A percentile compares a stretch with the other conserved stretches of the same genome.
phyloP scores from a whole-genome alignment of 2,329 filamentous ascomycete species.

The Parastagonospora nodorum region DNA sequence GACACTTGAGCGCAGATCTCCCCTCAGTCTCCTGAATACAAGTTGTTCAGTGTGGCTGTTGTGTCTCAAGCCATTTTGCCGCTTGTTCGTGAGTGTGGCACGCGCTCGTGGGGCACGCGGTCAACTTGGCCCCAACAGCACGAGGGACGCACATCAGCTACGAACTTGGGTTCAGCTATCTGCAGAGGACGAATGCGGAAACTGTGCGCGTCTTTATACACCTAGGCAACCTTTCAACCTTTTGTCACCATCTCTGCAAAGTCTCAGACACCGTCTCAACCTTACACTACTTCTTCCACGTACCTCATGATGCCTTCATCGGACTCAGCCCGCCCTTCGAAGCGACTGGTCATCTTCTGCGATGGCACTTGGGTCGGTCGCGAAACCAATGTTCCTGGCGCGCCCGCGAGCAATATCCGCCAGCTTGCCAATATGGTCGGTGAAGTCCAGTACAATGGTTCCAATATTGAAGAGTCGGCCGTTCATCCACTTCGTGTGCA shows the following conservation, averaged over 20 bases:
- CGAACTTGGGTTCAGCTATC: slow-evolving; percentile 8
- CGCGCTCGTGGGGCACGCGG: slow-evolving; percentile 13
- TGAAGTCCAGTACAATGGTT: slow-evolving; percentile 19
- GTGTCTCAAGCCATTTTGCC: slow-evolving; percentile 8
- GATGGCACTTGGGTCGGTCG: slow-evolving; percentile 46
- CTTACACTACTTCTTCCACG: too few species aligned
- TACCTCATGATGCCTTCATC: slow-evolving; percentile 13
- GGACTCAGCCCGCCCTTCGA: slow-evolving; percentile 15
- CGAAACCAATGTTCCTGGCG: slow-evolving; percentile 33
- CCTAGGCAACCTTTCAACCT: neutral
- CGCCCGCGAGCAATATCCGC: slow-evolving; percentile 39
- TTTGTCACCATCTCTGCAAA: neutral
- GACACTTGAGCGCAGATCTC: neutral
- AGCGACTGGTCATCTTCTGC: slow-evolving; percentile 39
- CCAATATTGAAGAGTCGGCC: slow-evolving; percentile 15
- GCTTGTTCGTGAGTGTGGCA: slow-evolving; percentile 13
- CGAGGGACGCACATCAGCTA: slow-evolving; percentile 21
- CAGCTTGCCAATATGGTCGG: slow-evolving; percentile 41
- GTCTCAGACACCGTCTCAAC: too few species aligned
- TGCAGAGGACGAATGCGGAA: slow-evolving; percentile 2
- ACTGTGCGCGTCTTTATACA: neutral
- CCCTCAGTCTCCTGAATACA: neutral
- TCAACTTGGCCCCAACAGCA: slow-evolving; percentile 12
- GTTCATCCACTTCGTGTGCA: slow-evolving; percentile 26
- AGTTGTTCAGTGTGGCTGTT: slow-evolving; percentile 1